Evolutionary conservation across 1,284 basidiomycete species (phyloP), one percentile per base, ranked within the genome.

Genomic region (Mrakiaceae sp.): DNA sequence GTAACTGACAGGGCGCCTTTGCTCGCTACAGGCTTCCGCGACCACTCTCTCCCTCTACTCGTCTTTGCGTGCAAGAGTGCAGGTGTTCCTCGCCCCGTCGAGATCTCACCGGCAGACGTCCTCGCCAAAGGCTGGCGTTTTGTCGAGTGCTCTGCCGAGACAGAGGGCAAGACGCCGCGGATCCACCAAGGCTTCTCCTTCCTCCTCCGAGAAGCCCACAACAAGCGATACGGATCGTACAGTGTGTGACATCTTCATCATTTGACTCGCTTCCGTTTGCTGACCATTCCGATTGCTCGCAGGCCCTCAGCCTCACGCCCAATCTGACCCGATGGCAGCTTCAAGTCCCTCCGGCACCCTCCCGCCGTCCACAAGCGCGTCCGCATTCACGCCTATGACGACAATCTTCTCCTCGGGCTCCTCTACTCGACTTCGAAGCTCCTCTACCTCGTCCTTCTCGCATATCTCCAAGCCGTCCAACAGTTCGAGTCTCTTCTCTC

Each of bases 21-120:
- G 16, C 4, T 5, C 8, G 14, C 40, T 43, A 0, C 57, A 73
- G 72, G 67, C 54, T 65, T 67, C 8, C 66, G 71, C 5, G 69
- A 70, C 6, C 66, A 63, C 6, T 54, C 60, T 3, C 58, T 73
- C 4, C 75, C 75, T 1, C 71, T 72, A 56, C 72, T 77, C 54
- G 67, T 78, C 9, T 70, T 77, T 44, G 76, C 74, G 1, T 76
- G 75, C 69, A 76, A 76, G 64, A 74, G 75, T 1, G 76, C 55
- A 53, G 62, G 62, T 10, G 56, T 53, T 2, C 62, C 62, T 14
- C 62, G 62, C 7, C 62, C 62, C 4, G 51, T 52, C 40, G 62
- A 58, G n/a, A 49, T 63, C 47, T 10, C 40, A 11, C 56, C 56
- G 7, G 44, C 48, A 10, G 4, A 10, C 3, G 49, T 58, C 10